Base-by-base conservation (phyloP, 1,284 basidiomycete species). In the Phellopilus nigrolimitatus region DNA sequence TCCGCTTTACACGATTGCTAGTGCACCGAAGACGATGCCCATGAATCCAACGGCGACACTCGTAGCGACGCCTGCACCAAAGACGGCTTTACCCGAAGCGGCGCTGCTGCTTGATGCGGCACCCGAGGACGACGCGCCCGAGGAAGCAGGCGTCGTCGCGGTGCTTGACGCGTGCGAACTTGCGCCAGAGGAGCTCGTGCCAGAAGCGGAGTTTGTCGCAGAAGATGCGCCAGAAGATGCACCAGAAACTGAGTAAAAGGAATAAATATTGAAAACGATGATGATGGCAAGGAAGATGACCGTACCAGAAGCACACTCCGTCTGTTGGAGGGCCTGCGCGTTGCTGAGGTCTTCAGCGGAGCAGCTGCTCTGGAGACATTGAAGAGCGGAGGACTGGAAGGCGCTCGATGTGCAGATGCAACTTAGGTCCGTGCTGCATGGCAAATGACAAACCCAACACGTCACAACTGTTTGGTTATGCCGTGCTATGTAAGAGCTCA, bases 361-460 rank as follows among this genome's bases (percentile, higher is more conserved):
- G 56, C 66, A 67, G 58, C 61, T 61, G 30, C 57, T 58, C 28
- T 45, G 49, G 15, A 60, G 56, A 58, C 67, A 68, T 4, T 60
- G 39, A 1, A 48, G 51, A 19, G 64, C 62, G 19, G 49, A 51
- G 31, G 54, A 57, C 56, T 64, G 61, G 65, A 67, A 67, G 4
- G 51, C 39, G 2, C 56, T 43, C 17, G 57, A 60, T 10, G 60
- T 56, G 54, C 67, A 69, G 53, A 69, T 55, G 54, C 65, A 63
- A 8, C n/a, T 7, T 22, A 46, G 27, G 31, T 46, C 44, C 8
- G 44, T 36, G 21, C 44, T 46, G 30, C 17, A 46, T 13, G 8
- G 9, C 13, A 19, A 34, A 19, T 12, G 12, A 15, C 7, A 22
- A 43, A 43, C 8, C 10, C 9, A 17, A 40, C 38, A 21, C 8